Base-by-base conservation (phyloP, 495 filamentous ascomycete genomes). In the Baudoinia panamericana region DNA sequence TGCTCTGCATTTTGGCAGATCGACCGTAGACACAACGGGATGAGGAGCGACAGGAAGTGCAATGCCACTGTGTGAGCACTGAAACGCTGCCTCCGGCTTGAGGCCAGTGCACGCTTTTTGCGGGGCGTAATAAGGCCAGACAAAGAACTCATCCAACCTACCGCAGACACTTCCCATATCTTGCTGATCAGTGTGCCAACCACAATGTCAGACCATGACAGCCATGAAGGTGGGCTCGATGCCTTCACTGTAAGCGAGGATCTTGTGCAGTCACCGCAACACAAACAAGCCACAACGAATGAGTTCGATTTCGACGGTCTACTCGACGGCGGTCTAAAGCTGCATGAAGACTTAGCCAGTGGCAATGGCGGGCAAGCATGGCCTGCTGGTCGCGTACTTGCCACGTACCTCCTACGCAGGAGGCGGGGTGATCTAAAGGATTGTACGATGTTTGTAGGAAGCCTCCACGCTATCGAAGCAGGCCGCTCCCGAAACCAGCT, bases 281-380 rank as follows among this genome's bases (percentile, higher is more conserved):
- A 71, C 61, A 81, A 80, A 56, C 40, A 66, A n/a, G 72, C 84
- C 6, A 68, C 68, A 12, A 76, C 72, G 22, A 76, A 70, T 2
- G 59, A 59, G 15, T 61, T 84, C 21, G 69, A 77, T 30, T 92
- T 97, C 48, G 71, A 78, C 29, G 81, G 82, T 11, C 71, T 90
- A 18, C 66, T 95, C 12, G 20, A 45, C 5, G 53, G 67, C 20
- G 79, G 84, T 6, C 63, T 97, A 27, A 65, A 71, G 36, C 71
- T 96, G 10, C 79, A 82, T 50, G 84, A 93, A 57, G 84, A 96
- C 53, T 67, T 93, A 11, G 72, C 68, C 37, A 72, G 82, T 51
- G 88, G 88, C 50, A 95, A 88, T 58, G 90, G 90, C 12, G 90
- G 90, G 1, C 79, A 85, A 55, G 64, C 92, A 11, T 96, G 90